Conservation (phyloP, 768 basidiomycete species). For the Postia placenta region DNA sequence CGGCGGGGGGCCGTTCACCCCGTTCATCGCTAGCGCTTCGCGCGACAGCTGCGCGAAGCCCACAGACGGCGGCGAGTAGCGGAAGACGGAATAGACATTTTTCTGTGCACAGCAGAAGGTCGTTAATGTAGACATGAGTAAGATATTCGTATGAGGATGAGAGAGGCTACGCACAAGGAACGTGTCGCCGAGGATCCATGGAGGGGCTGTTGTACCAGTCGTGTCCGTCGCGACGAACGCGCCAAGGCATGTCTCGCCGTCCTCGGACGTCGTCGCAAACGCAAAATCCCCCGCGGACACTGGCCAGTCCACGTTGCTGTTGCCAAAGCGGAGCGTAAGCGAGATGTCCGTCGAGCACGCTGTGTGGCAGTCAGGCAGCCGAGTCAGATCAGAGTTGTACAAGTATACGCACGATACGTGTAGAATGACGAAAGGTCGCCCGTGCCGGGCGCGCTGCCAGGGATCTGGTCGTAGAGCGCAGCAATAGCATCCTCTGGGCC, state of each 20-base stretch:
- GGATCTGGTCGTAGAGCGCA: conserved; percentile 67
- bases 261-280: conserved; percentile 49
- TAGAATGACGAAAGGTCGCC: conserved; percentile 71
- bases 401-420: conserved; percentile 52
- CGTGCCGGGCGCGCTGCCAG: conserved; percentile 56
- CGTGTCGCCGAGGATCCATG: conserved; percentile 89
- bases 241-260: conserved; percentile 58
- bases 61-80: conserved; percentile 64
- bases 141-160: too few species aligned
- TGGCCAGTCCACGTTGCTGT: conserved; percentile 49
- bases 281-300: conserved; percentile 77
- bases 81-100: conserved; percentile 91
- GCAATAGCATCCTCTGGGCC: conserved; percentile 61
- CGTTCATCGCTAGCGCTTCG: conserved; percentile 42
- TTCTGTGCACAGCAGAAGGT: conserved; percentile 38
- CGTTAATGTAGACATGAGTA: too few species aligned
- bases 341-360: conserved; percentile 69
- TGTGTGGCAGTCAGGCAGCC: conserved; percentile 19
- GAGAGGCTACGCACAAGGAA: conserved; percentile 54
- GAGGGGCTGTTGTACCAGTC: conserved; percentile 39
- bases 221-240: conserved; percentile 71
- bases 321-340: conserved; percentile 68
- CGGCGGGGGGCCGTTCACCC: conserved; percentile 36
- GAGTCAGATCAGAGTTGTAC: neutral
- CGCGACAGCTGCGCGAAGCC: conserved; percentile 77